Evolutionary conservation across 2,329 filamentous ascomycete genomes (phyloP).

Genomic region (Trichoderma koningiopsis): DNA sequence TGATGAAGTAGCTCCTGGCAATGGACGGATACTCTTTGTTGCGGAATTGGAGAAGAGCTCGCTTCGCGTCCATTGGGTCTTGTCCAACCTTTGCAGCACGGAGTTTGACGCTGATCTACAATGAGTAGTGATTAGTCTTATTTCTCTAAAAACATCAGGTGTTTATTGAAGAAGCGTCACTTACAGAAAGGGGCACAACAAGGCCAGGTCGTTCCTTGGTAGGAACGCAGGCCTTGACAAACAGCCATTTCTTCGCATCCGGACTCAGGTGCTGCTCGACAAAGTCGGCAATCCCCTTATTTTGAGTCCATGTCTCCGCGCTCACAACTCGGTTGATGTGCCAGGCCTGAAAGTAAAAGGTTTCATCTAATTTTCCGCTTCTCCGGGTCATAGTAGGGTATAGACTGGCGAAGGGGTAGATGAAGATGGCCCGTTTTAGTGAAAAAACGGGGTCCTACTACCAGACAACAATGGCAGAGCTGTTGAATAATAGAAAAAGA

Average conservation of each 20-base stretch:
- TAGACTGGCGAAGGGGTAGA: background rate
- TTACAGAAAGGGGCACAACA: slow-evolving; percentile 24
- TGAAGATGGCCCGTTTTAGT: slow-evolving; percentile 8
- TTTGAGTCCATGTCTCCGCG: slow-evolving; percentile 24
- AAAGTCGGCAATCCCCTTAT: slow-evolving; percentile 25
- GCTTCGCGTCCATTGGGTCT: slow-evolving; percentile 18
- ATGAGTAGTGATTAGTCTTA: background rate
- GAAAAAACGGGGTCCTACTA: background rate
- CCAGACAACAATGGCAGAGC: background rate
- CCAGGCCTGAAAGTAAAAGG: slow-evolving; percentile 27
- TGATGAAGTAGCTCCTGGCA: slow-evolving; percentile 20
- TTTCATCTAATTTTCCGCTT: slow-evolving; percentile 23
- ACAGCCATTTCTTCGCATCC: slow-evolving; percentile 22
- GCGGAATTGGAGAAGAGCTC: slow-evolving; percentile 23
- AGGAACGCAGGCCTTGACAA: slow-evolving; percentile 25
- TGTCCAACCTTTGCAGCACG: slow-evolving; percentile 23
- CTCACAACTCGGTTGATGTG: slow-evolving; percentile 19
- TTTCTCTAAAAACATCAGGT: background rate
- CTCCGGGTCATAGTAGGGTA: slow-evolving; percentile 20
- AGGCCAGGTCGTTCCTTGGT: slow-evolving; percentile 20
- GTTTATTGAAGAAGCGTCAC: background rate
- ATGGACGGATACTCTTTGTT: slow-evolving; percentile 24
- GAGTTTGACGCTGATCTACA: slow-evolving; percentile 23
- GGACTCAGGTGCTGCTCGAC: slow-evolving; percentile 24
- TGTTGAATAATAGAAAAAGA: background rate